A percentile compares a stretch with the other conserved stretches of the same genome.
These are phyloP conservation scores for Mucor piriformis DNA, from an alignment of 371 early-diverging fungal species.

Conservation along the genomic window DNA sequence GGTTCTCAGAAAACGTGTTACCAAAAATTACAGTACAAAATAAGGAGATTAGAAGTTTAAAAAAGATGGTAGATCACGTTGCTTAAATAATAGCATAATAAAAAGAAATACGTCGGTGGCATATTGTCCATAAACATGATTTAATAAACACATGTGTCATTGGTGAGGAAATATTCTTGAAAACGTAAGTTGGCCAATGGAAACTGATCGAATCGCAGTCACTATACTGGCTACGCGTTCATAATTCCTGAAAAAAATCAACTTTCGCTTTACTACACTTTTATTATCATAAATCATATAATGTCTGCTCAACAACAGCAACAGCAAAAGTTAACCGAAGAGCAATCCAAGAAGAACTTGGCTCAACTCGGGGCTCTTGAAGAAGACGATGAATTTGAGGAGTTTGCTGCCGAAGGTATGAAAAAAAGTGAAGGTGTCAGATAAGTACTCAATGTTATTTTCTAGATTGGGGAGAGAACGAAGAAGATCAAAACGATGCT, in stretches of 20 bases:
- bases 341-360: conserved; percentile 34
- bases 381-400: conserved; percentile 94
- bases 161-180: too few species aligned
- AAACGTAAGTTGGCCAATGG: too few species aligned
- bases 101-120: too few species aligned
- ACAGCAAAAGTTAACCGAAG: conserved; percentile 32
- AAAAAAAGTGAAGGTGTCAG: too few species aligned
- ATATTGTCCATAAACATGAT: too few species aligned
- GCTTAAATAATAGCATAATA: not conserved
- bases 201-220: too few species aligned
- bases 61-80: conserved; percentile 7
- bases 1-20: conserved; percentile 16
- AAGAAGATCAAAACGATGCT: conserved; percentile 76
- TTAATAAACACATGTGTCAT: too few species aligned
- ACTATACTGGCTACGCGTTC: not conserved
- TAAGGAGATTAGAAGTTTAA: conserved; percentile 2
- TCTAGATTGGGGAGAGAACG: conserved; percentile 83
- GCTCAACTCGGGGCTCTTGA: conserved; percentile 74
- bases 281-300: too few species aligned
- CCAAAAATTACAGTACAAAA: conserved; percentile 18
- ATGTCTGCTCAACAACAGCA: conserved; percentile 28
- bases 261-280: too few species aligned
- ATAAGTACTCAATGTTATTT: not conserved
- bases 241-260: too few species aligned
- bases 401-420: conserved; percentile 84